Conservation (phyloP, 2,329 filamentous ascomycete species). For the Alternaria sp. region DNA sequence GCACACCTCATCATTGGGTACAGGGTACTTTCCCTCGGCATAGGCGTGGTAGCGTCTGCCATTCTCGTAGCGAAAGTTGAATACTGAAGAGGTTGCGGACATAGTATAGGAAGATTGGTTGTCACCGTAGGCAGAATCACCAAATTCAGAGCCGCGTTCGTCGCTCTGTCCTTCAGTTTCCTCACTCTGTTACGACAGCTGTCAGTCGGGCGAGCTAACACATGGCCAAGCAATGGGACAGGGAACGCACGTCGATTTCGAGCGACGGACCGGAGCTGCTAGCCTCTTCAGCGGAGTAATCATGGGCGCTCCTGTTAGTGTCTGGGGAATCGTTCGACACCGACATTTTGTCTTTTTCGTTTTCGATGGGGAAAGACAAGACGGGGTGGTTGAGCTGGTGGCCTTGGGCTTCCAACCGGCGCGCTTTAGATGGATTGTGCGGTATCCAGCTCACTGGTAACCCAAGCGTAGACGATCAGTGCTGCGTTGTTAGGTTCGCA, state of each 20-base stretch:
- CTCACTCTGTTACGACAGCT: constrained; percentile 14
- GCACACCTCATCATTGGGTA: constrained; percentile 47
- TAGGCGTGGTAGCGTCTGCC: constrained; percentile 46
- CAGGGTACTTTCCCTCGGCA: constrained; percentile 42
- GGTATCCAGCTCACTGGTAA: constrained; percentile 17
- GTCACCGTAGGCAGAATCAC: constrained; percentile 26
- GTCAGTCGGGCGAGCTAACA: constrained; percentile 22
- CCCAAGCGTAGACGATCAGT: constrained; percentile 19
- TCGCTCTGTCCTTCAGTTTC: constrained; percentile 28
- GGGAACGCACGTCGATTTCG: constrained; percentile 39
- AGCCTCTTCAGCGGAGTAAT: constrained; percentile 26
- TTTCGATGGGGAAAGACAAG: constrained; percentile 1
- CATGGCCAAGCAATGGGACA: constrained; percentile 14
- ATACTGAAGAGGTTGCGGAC: constrained; percentile 44
- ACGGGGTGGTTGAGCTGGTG: background rate
- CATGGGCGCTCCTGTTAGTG: constrained; percentile 8
- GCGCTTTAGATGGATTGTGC: constrained; percentile 14
- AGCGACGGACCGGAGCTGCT: constrained; percentile 37
- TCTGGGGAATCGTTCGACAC: constrained; percentile 6
- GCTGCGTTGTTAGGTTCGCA: constrained; percentile 18
- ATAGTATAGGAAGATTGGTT: constrained; percentile 34
- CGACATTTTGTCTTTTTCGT: constrained; percentile 8
- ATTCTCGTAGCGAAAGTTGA: constrained; percentile 44
- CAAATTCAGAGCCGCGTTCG: constrained; percentile 42
- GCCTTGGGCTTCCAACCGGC: constrained; percentile 2